Conservation (phyloP, 371 early-diverging fungal species). For the Cokeromyces recurvatus region DNA sequence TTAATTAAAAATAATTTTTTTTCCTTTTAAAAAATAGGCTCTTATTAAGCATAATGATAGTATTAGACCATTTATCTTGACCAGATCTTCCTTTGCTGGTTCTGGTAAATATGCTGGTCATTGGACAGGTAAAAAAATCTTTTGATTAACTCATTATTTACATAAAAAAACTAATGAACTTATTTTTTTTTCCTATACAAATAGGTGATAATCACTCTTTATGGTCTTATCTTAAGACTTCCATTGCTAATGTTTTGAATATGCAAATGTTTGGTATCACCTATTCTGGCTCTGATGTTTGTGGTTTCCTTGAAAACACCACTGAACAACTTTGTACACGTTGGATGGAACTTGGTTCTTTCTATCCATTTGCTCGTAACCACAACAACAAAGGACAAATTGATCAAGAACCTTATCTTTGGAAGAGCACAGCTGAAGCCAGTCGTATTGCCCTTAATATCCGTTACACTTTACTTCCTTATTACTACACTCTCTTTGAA, state of each 20-base stretch:
- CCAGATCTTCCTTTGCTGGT: slow-evolving; percentile 68
- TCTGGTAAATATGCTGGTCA: slow-evolving; percentile 59
- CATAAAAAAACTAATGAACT: not conserved
- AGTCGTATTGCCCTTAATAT: slow-evolving; percentile 48
- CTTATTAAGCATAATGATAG: slow-evolving; percentile 27
- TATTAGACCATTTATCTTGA: slow-evolving; percentile 68
- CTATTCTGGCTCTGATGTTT: slow-evolving; percentile 66
- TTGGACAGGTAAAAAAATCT: too few species aligned
- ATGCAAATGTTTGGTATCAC: slow-evolving; percentile 67
- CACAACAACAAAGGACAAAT: slow-evolving; percentile 41
- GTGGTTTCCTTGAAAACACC: slow-evolving; percentile 63
- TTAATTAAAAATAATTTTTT: not conserved
- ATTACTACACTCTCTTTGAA: slow-evolving; percentile 63
- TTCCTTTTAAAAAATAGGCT: too few species aligned
- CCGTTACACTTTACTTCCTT: slow-evolving; percentile 65
- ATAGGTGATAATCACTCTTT: slow-evolving; percentile 54
- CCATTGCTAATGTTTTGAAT: slow-evolving; percentile 56
- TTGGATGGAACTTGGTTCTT: slow-evolving; percentile 71
- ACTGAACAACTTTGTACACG: slow-evolving; percentile 59
- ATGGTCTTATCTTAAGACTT: slow-evolving; percentile 51
- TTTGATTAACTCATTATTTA: slow-evolving; percentile 5
- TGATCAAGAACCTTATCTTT: slow-evolving; percentile 59
- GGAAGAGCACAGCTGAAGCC: slow-evolving; percentile 39
- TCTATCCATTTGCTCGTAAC: slow-evolving; percentile 75
- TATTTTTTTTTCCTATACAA: too few species aligned